These are phyloP conservation scores for Ogataea paraovalis DNA, from an alignment of 805 yeast genomes.

Conservation along the genomic window DNA sequence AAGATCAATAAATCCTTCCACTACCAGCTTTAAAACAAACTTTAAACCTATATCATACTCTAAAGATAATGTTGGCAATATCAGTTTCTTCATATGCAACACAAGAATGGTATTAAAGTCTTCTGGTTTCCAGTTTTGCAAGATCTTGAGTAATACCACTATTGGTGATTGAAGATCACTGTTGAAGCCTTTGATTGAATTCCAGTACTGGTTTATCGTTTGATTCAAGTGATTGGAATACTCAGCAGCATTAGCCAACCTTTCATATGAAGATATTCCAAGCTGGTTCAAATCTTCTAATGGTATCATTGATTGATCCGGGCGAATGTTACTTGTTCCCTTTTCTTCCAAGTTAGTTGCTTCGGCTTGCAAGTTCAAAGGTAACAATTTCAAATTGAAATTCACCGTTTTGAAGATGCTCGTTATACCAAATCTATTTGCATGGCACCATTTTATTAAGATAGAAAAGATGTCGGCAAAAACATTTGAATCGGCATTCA, in stretches of 20 bases:
- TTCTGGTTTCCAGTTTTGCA: constrained; percentile 38
- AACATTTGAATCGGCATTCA: constrained; percentile 11
- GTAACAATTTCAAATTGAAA: constrained; percentile 7
- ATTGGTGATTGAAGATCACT: constrained; percentile 6
- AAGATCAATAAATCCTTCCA: constrained; percentile 35
- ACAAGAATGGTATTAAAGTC: constrained; percentile 25
- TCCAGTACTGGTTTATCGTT: constrained; percentile 24
- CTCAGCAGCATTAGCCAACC: constrained; percentile 31
- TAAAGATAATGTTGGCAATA: constrained; percentile 30
- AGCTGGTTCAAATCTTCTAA: constrained; percentile 18
- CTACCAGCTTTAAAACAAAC: constrained; percentile 34
- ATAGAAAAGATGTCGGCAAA: constrained; percentile 11
- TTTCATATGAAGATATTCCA: constrained; percentile 27
- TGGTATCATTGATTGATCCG: constrained; percentile 7
- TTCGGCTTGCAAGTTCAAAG: constrained; percentile 1
- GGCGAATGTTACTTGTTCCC: neutral
- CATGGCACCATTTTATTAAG: constrained; percentile 18
- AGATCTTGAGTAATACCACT: constrained; percentile 15
- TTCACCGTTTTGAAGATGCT: constrained; percentile 3
- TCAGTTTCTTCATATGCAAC: constrained; percentile 23
- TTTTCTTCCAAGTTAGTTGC: neutral
- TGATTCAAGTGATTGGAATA: constrained; percentile 26
- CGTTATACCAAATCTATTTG: constrained; percentile 12
- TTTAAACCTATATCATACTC: constrained; percentile 35
- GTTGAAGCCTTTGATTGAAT: constrained; percentile 21